Conservation (phyloP, 192 early-diverging fungal species). For the Dissophora ornata region DNA sequence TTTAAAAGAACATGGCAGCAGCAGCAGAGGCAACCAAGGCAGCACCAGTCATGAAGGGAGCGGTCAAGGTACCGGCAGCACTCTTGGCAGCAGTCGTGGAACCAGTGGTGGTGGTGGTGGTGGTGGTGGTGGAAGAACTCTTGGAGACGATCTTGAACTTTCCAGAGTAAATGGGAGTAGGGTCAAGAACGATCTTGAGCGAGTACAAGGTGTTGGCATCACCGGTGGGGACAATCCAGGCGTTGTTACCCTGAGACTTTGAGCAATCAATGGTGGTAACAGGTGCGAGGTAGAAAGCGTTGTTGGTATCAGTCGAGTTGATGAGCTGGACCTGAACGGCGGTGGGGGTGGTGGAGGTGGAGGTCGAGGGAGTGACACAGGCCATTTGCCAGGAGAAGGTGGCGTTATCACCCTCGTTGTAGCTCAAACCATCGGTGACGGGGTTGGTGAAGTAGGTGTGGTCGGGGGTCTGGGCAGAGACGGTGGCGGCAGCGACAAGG, state of each 20-base stretch:
- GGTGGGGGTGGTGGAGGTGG: slow-evolving; percentile 4
- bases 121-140: neutral
- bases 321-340: slow-evolving; percentile 32
- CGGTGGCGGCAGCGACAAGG: slow-evolving; percentile 8
- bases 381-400: slow-evolving; percentile 37
- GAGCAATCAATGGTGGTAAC: slow-evolving; percentile 28
- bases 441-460: slow-evolving; percentile 41
- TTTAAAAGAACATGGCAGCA: slow-evolving; percentile 23
- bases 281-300: slow-evolving; percentile 13
- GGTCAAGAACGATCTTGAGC: slow-evolving; percentile 21
- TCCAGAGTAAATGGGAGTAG: slow-evolving; percentile 19
- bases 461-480: slow-evolving; percentile 15
- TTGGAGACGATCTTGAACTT: slow-evolving; percentile 24
- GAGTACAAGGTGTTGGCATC: slow-evolving; percentile 14
- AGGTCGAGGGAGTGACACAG: slow-evolving; percentile 13
- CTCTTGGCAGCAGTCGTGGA: neutral
- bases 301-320: slow-evolving; percentile 28
- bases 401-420: slow-evolving; percentile 8
- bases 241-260: slow-evolving; percentile 6
- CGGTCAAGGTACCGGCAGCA: slow-evolving; percentile 4
- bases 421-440: neutral
- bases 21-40: slow-evolving; percentile 18
- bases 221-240: slow-evolving; percentile 21
- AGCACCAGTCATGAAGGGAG: neutral
- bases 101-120: neutral